phyloP scores from a whole-genome alignment of 2,329 filamentous ascomycete species.

The Colletotrichum spaethianum region DNA sequence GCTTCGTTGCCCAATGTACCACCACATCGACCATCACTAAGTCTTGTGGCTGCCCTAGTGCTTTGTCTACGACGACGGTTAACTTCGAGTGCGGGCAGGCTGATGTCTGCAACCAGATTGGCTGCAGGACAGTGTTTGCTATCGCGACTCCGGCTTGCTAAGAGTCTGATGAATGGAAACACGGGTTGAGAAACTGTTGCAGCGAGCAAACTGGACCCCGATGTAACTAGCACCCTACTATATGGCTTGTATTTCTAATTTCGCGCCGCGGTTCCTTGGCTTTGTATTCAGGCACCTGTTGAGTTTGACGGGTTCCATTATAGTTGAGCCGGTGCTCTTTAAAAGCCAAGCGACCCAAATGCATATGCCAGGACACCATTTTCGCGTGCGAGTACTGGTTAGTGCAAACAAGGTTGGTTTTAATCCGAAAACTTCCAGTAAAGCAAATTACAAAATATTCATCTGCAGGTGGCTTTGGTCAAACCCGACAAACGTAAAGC shows the following conservation, averaged over 20 bases:
- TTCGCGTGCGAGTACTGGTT: background rate
- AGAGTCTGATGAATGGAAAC: background rate
- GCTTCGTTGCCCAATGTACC: constrained; percentile 50
- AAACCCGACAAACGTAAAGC: too few species aligned
- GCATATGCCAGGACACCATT: too few species aligned
- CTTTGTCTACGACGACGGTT: constrained; percentile 48
- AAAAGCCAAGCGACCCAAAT: too few species aligned
- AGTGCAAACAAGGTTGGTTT: background rate
- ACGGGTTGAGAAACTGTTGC: background rate
- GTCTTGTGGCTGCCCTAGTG: constrained; percentile 50
- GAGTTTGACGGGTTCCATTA: too few species aligned
- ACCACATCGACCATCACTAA: constrained; percentile 48
- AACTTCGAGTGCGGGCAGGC: constrained; percentile 47
- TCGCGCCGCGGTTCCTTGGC: background rate
- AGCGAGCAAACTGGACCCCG: background rate
- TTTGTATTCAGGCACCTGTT: background rate
- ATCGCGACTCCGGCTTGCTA: constrained; percentile 26
- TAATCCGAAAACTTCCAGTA: background rate
- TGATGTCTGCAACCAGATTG: constrained; percentile 36
- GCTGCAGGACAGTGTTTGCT: constrained; percentile 35
- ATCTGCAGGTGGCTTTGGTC: background rate
- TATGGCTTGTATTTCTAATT: too few species aligned
- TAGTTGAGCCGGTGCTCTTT: too few species aligned
- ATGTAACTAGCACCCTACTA: too few species aligned
- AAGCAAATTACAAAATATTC: background rate